These are phyloP conservation scores for Zygnema cylindricum DNA, from an alignment of 139 green algal genomes.

Conservation along the genomic window DNA sequence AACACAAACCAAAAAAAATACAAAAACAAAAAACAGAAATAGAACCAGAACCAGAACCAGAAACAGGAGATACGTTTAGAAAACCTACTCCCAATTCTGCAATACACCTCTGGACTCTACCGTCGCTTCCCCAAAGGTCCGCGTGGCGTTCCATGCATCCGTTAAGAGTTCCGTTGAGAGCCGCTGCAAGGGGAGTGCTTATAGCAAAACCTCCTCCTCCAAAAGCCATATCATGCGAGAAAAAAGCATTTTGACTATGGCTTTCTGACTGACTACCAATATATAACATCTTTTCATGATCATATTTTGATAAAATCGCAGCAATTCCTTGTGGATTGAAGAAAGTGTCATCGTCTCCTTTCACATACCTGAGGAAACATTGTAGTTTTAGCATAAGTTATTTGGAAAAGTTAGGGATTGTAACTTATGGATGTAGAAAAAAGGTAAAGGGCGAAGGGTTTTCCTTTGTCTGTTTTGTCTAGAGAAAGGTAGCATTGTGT, in stretches of 20 bases:
- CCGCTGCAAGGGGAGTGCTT: conserved; percentile 16
- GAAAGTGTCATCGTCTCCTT: conserved; percentile 58
- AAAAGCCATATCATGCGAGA: conserved; percentile 53
- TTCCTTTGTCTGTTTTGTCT: too few species aligned
- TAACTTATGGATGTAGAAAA: too few species aligned
- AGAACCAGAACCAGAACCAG: too few species aligned
- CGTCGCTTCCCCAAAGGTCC: conserved; percentile 55
- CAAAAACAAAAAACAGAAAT: too few species aligned
- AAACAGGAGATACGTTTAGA: too few species aligned
- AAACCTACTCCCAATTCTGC: conserved; percentile 42
- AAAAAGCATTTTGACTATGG: conserved; percentile 45
- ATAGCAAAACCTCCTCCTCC: conserved; percentile 47
- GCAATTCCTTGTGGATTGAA: conserved; percentile 31
- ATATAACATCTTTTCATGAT: conserved; percentile 45
- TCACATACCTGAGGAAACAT: conserved; percentile 39
- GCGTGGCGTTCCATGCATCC: conserved; percentile 46
- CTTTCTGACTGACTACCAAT: conserved; percentile 38
- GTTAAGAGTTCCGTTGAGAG: conserved; percentile 25
- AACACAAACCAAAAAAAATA: too few species aligned
- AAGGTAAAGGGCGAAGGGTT: too few species aligned
- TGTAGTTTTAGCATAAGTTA: too few species aligned
- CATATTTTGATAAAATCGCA: conserved; percentile 49
- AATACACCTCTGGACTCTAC: conserved; percentile 11
- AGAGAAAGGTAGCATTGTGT: too few species aligned
- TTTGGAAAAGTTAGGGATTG: too few species aligned